A percentile compares a stretch with the other conserved stretches of the same genome.
These are phyloP conservation scores for Candida awuae DNA, from an alignment of 805 yeast genomes.

Conservation along the genomic window DNA sequence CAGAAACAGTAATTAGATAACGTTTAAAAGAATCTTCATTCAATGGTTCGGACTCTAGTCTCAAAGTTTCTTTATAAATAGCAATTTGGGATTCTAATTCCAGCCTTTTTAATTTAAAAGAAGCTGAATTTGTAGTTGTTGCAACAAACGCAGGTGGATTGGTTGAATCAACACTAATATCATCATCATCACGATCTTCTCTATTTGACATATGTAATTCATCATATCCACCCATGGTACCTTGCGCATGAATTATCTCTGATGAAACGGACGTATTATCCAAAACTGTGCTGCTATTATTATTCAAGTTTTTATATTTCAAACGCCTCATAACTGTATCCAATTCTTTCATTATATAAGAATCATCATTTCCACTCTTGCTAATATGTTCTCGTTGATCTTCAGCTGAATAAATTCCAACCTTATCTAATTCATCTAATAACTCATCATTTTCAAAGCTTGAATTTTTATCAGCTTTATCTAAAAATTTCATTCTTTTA, in stretches of 20 bases:
- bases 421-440: constrained; percentile 19
- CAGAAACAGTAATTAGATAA: constrained; percentile 24
- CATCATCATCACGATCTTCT: constrained; percentile 11
- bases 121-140: constrained; percentile 7
- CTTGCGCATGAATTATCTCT: no score
- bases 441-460: constrained; percentile 13
- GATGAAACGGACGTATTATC: background rate
- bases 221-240: constrained; percentile 1
- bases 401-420: constrained; percentile 20
- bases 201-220: constrained; percentile 3
- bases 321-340: background rate
- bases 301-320: background rate
- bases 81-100: constrained; percentile 21
- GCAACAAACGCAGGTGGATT: constrained; percentile 13
- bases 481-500: constrained; percentile 16
- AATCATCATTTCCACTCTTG: constrained; percentile 12
- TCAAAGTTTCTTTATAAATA: constrained; percentile 20
- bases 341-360: constrained; percentile 10
- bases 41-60: constrained; percentile 18
- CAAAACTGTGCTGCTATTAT: no score
- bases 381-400: constrained; percentile 20
- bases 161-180: constrained; percentile 17
- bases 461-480: constrained; percentile 8
- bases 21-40: constrained; percentile 26
- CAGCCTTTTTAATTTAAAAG: constrained; percentile 19